Conservation (phyloP, 2,329 filamentous ascomycete species). For the Penicillium sp. region DNA sequence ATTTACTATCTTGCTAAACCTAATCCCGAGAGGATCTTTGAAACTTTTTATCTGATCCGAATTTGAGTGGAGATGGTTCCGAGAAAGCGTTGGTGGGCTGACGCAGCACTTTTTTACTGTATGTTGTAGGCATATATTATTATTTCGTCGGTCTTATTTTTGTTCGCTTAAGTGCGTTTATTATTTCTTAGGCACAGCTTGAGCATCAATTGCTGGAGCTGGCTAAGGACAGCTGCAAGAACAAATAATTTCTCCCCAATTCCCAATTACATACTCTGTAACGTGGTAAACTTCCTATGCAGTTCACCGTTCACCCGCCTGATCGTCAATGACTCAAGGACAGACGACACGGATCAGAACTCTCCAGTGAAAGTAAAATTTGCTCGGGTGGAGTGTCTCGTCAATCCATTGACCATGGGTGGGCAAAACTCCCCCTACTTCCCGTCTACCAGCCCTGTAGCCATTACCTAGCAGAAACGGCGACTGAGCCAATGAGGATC, state of each 20-base stretch:
- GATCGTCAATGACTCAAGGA: constrained; percentile 5
- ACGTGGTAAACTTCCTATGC: not conserved
- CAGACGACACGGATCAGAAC: not conserved
- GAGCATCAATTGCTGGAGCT: not conserved
- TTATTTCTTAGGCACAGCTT: not conserved
- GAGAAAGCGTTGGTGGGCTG: constrained; percentile 22
- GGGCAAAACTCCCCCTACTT: constrained; percentile 8
- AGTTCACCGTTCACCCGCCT: constrained; percentile 2
- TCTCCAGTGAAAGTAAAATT: constrained; percentile 7
- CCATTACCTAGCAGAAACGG: constrained; percentile 24
- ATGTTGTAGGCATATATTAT: too few relatives aligned
- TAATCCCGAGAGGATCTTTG: not conserved
- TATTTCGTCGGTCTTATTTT: not conserved
- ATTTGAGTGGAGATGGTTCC: constrained; percentile 6
- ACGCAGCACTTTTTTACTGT: constrained; percentile 3
- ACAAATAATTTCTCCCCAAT: not conserved
- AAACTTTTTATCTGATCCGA: constrained; percentile 24
- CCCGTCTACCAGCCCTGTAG: constrained; percentile 3
- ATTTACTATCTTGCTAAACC: not conserved
- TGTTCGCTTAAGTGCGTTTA: not conserved
- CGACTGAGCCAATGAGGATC: constrained; percentile 14
- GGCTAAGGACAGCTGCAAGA: not conserved
- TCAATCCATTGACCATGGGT: constrained; percentile 18
- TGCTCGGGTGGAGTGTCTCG: constrained; percentile 7
- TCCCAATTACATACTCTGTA: not conserved